Evolutionary conservation across 2,329 filamentous ascomycete species (phyloP).

Genomic region (Colletotrichum destructivum): DNA sequence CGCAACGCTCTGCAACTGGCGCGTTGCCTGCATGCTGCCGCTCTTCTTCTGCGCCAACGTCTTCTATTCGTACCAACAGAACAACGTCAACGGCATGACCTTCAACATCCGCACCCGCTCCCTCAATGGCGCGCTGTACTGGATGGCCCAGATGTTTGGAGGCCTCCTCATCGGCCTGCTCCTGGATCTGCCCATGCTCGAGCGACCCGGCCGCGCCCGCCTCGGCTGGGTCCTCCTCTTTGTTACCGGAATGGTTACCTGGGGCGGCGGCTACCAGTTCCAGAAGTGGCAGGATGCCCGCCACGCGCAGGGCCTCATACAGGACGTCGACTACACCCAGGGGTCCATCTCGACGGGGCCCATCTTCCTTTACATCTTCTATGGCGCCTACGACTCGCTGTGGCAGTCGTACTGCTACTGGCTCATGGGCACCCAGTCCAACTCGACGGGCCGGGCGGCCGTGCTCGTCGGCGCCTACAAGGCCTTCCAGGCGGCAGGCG

Average conservation of each 20-base stretch:
- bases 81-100: slow-evolving; percentile 67
- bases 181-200: slow-evolving; percentile 60
- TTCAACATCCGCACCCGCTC: slow-evolving; percentile 71
- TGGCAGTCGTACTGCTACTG: slow-evolving; percentile 78
- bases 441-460: slow-evolving; percentile 57
- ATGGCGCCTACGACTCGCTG: slow-evolving; percentile 77
- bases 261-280: slow-evolving; percentile 76
- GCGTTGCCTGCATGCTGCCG: slow-evolving; percentile 64
- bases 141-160: slow-evolving; percentile 70
- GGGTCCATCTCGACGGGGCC: slow-evolving; percentile 70
- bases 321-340: slow-evolving; percentile 63
- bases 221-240: slow-evolving; percentile 64
- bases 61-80: slow-evolving; percentile 72
- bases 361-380: slow-evolving; percentile 80
- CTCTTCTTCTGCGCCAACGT: slow-evolving; percentile 70
- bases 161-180: slow-evolving; percentile 63
- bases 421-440: slow-evolving; percentile 64
- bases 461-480: slow-evolving; percentile 64
- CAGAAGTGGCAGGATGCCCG: slow-evolving; percentile 69
- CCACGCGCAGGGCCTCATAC: slow-evolving; percentile 55
- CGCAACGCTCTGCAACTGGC: slow-evolving; percentile 58
- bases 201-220: slow-evolving; percentile 61
- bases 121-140: slow-evolving; percentile 69
- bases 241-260: slow-evolving; percentile 66
- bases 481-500: slow-evolving; percentile 59